Evolutionary conservation across 2,329 filamentous ascomycete genomes (phyloP).

Genomic region (Botrytis squamosa): DNA sequence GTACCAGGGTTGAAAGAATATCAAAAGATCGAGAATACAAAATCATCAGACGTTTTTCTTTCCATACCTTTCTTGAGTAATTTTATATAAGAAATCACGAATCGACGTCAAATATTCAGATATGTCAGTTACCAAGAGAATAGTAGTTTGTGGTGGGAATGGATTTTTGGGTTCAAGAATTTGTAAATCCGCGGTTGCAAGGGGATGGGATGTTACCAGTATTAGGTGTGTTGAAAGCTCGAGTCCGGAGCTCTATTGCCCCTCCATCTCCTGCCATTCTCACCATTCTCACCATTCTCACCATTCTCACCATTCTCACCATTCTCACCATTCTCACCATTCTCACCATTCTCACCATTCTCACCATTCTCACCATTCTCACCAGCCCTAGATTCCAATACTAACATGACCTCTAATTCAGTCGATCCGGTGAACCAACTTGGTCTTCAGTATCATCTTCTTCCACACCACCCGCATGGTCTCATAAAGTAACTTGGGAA

Average conservation of each 20-base stretch:
- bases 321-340: too few species aligned
- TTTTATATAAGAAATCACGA: neutral
- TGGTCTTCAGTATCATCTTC: slow-evolving; percentile 77
- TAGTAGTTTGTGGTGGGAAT: slow-evolving; percentile 91
- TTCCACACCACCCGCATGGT: slow-evolving; percentile 72
- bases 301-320: too few species aligned
- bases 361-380: too few species aligned
- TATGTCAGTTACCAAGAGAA: slow-evolving; percentile 57
- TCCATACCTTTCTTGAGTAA: neutral
- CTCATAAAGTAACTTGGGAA: slow-evolving; percentile 80
- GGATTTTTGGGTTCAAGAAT: slow-evolving; percentile 88
- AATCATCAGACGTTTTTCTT: neutral
- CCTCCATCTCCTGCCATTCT: slow-evolving; percentile 31
- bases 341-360: too few species aligned
- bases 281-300: too few species aligned
- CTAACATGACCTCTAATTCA: slow-evolving; percentile 41
- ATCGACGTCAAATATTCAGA: neutral
- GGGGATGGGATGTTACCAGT: slow-evolving; percentile 90
- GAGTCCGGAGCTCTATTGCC: neutral
- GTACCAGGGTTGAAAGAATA: neutral
- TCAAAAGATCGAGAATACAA: neutral
- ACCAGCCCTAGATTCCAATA: neutral
- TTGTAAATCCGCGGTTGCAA: slow-evolving; percentile 81
- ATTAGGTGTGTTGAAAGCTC: slow-evolving; percentile 63
- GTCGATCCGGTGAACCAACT: slow-evolving; percentile 83